Evolutionary conservation across 441 rosid genomes (phyloP).

Genomic region (Breynia disticha): DNA sequence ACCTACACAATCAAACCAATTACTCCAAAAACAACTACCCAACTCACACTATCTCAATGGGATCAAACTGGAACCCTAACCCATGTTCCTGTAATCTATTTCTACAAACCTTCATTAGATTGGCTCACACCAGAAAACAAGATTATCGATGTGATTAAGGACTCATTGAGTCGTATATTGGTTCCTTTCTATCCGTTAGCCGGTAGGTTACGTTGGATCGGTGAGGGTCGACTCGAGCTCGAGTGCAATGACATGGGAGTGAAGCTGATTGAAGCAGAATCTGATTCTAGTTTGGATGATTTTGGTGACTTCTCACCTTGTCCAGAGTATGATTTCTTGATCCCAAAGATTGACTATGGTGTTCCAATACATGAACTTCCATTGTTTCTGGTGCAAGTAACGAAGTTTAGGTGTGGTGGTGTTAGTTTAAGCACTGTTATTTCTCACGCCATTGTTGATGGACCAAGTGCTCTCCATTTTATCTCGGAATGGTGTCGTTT

Average conservation of each 20-base stretch:
- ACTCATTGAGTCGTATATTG: conserved; percentile 30
- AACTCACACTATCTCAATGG: conserved; percentile 33
- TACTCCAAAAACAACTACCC: conserved; percentile 30
- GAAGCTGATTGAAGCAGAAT: conserved; percentile 33
- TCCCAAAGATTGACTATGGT: too few species aligned
- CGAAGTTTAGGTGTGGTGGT: too few species aligned
- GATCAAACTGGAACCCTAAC: conserved; percentile 44
- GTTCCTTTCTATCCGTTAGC: conserved; percentile 49
- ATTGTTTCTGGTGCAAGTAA: too few species aligned
- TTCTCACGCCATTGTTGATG: conserved; percentile 54
- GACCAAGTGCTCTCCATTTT: conserved; percentile 48
- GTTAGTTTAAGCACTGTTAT: too few species aligned
- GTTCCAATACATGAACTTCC: too few species aligned
- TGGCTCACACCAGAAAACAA: too few species aligned
- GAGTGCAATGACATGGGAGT: conserved; percentile 42
- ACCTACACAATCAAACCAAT: conserved; percentile 31
- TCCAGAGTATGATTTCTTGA: too few species aligned
- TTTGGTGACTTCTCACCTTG: conserved; percentile 34
- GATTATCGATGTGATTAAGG: conserved; percentile 25
- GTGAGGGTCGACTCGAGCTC: conserved; percentile 35
- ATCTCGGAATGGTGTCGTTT: conserved; percentile 42
- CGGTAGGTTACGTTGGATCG: conserved; percentile 40
- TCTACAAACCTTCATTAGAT: too few species aligned
- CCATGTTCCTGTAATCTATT: too few species aligned
- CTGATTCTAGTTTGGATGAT: conserved; percentile 23